Conservation (phyloP, 192 early-diverging fungal species). For the Backusella luteola region DNA sequence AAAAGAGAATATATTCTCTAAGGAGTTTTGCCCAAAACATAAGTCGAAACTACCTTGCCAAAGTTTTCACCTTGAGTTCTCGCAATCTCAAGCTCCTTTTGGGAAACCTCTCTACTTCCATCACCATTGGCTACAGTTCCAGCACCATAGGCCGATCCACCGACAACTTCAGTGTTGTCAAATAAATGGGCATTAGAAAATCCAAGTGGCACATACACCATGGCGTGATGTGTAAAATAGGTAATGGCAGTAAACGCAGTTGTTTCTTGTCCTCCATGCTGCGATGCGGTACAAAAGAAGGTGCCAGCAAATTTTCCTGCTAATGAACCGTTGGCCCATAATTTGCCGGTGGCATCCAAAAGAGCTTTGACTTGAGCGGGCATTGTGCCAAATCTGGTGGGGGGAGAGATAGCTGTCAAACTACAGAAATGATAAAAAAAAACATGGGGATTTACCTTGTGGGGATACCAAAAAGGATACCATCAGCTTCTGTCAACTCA, state of each 20-base stretch:
- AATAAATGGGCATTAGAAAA: constrained; percentile 28
- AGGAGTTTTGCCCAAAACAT: constrained; percentile 18
- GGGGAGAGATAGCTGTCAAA: background rate
- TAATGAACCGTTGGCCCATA: constrained; percentile 54
- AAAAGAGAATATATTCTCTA: background rate
- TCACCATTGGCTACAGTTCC: constrained; percentile 51
- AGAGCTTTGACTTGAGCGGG: constrained; percentile 74
- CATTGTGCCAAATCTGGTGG: constrained; percentile 55
- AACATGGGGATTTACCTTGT: constrained; percentile 30
- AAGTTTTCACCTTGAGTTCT: constrained; percentile 60
- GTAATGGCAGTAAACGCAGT: constrained; percentile 65
- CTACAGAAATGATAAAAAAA: background rate
- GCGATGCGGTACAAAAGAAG: constrained; percentile 71
- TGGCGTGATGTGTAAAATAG: constrained; percentile 73
- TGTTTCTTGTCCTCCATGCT: constrained; percentile 81
- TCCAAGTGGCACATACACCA: constrained; percentile 76
- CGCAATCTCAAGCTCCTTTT: constrained; percentile 64
- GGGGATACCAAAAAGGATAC: constrained; percentile 54
- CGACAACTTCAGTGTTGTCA: constrained; percentile 21
- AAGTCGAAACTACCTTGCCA: constrained; percentile 44
- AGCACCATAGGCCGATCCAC: constrained; percentile 40
- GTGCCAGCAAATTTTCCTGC: constrained; percentile 69
- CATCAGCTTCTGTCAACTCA: constrained; percentile 48
- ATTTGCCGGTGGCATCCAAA: constrained; percentile 29
- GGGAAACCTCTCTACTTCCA: constrained; percentile 58